Percentiles rank a stretch among this genome's conserved stretches.
Conservation (phyloP, 495 filamentous ascomycete genomes). For the Aspergillus bridgeri region DNA sequence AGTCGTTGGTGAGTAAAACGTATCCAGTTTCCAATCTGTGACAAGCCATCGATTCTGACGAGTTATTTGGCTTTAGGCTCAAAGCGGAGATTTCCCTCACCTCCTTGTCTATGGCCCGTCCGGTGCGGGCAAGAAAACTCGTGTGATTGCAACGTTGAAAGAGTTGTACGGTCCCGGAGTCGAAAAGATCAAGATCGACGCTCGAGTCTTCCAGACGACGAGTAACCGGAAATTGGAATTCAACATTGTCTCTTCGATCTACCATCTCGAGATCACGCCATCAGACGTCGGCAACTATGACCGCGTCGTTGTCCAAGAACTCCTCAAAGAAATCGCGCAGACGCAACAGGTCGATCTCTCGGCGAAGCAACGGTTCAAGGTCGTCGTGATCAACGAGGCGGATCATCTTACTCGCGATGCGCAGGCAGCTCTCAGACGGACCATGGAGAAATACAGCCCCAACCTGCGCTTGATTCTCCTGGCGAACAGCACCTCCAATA, state of each 20-base stretch:
- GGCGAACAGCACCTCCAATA: conserved; percentile 93
- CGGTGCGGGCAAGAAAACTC: conserved; percentile 95
- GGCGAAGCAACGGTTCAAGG: conserved; percentile 91
- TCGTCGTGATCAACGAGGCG: conserved; percentile 99
- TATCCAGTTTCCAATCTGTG: background rate
- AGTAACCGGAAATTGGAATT: conserved; percentile 97
- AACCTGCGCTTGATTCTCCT: conserved; percentile 88
- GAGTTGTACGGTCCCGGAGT: conserved; percentile 89
- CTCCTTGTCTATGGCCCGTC: conserved; percentile 95
- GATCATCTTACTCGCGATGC: conserved; percentile 92
- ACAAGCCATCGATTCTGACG: conserved; percentile 2
- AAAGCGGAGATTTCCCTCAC: conserved; percentile 96
- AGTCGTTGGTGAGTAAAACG: conserved; percentile 67
- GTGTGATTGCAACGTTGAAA: conserved; percentile 88
- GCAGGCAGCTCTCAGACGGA: conserved; percentile 88
- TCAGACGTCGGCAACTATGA: conserved; percentile 97
- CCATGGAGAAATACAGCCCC: conserved; percentile 99
- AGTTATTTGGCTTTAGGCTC: conserved; percentile 57
- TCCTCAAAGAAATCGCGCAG: conserved; percentile 96
- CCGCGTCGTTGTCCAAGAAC: conserved; percentile 89
- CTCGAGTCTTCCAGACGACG: conserved; percentile 90
- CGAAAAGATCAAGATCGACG: conserved; percentile 96
- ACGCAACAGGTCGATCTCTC: conserved; percentile 93
- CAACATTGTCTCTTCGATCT: conserved; percentile 93
- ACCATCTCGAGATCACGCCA: conserved; percentile 97